phyloP scores from a whole-genome alignment of 176 grass and related monocot genomes.

The Raddia guianensis region DNA sequence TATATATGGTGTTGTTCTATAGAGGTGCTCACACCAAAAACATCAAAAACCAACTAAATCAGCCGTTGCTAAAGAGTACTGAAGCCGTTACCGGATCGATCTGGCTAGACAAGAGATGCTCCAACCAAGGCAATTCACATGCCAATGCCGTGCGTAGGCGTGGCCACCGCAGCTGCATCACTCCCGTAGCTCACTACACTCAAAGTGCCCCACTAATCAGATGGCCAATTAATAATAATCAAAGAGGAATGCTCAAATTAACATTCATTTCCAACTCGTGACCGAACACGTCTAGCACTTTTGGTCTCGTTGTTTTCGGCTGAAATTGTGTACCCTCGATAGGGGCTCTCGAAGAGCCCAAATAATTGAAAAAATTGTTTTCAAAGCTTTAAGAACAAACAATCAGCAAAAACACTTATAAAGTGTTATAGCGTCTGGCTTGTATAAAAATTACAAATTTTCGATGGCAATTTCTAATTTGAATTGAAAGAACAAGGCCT shows the following conservation, averaged over 20 bases:
- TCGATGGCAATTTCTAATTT: no score
- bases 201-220: background rate
- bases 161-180: background rate
- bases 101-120: background rate
- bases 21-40: background rate
- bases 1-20: no score
- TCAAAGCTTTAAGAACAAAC: no score
- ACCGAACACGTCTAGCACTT: background rate
- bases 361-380: no score
- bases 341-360: no score
- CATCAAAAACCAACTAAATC: background rate
- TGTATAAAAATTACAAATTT: no score
- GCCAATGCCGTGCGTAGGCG: no score
- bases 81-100: background rate
- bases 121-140: slow-evolving; percentile 3
- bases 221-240: background rate
- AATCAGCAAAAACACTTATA: no score
- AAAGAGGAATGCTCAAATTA: background rate
- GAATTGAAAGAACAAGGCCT: no score
- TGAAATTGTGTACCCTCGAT: no score
- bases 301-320: no score
- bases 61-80: background rate
- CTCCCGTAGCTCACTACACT: background rate
- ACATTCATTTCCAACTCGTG: background rate
- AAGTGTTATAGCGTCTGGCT: no score